Evolutionary conservation across 2,329 filamentous ascomycete genomes (phyloP), one percentile per base, ranked within the genome.

Genomic region (Paraphaeosphaeria sporulosa): DNA sequence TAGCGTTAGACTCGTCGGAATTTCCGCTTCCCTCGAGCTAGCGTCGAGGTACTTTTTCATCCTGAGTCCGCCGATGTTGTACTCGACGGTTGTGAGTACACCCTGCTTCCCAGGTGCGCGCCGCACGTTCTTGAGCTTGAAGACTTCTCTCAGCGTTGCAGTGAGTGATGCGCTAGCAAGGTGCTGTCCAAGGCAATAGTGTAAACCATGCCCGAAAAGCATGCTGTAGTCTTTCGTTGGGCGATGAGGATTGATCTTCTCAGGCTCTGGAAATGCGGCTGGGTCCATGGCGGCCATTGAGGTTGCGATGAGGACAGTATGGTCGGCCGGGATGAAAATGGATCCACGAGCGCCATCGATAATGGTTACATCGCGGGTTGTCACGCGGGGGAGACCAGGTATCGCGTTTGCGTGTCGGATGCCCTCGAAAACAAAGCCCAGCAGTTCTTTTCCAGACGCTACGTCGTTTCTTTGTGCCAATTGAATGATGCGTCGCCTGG

Each of bases 391-490:
- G 1, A 85, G 72, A n/a, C 83, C 83, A 0, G 83, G 83, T 1
- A 85, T 80, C 1, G 83, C 80, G 19, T 82, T 82, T 6, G 81
- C 81, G 65, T 84, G 83, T 12, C 84, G 80, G 81, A 85, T 85
- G 44, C 83, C 84, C 68, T 86, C 84, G 63, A 79, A 84, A 2
- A 85, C 83, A 70, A 83, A 86, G 13, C 83, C 83, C 63, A 83
- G 81, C 1, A 85, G 78, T 65, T 85, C 83, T 2, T 65, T 62
- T 92, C 92, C 81, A 90, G 83, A 78, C 1, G 73, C 72, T 4
- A 72, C 71, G 5, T 80, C 75, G 46, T 82, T 77, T 63, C 76
- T 77, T 60, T 84, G 77, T 1, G 83, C 78, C 19, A 85, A 79
- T 66, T 84, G 77, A 23, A 85, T 69, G 58, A 86, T 84, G 34